These are phyloP conservation scores for Nannizziopsis barbatae DNA, from an alignment of 2,329 filamentous ascomycete genomes.

Conservation along the genomic window DNA sequence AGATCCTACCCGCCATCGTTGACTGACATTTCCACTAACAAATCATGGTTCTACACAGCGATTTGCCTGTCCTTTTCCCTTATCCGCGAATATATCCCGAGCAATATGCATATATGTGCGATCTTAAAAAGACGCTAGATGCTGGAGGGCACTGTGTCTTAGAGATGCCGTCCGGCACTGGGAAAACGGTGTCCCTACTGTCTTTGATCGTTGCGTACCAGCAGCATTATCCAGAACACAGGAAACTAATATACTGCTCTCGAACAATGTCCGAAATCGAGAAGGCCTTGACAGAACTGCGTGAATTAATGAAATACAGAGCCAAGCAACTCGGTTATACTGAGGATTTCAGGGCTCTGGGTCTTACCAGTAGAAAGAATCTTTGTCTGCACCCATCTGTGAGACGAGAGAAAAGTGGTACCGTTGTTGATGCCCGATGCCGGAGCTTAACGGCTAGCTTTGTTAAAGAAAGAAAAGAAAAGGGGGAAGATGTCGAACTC, in stretches of 20 bases:
- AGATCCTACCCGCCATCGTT: background rate
- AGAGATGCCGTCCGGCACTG: constrained; percentile 98
- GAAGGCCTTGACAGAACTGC: constrained; percentile 85
- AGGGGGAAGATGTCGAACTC: constrained; percentile 83
- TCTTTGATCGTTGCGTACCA: constrained; percentile 96
- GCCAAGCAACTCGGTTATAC: constrained; percentile 75
- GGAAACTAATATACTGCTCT: constrained; percentile 97
- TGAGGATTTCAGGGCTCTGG: constrained; percentile 87
- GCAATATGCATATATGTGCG: constrained; percentile 72
- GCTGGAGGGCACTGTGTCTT: constrained; percentile 88
- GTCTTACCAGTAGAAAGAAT: constrained; percentile 93
- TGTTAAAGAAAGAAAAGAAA: constrained; percentile 93
- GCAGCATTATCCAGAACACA: constrained; percentile 79
- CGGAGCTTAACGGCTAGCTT: constrained; percentile 92
- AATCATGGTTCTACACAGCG: constrained; percentile 33
- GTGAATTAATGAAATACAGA: constrained; percentile 89
- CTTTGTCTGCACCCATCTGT: constrained; percentile 92
- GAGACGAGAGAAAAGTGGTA: constrained; percentile 89
- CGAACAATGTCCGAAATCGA: constrained; percentile 99
- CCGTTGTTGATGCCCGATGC: constrained; percentile 89
- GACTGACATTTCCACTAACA: constrained; percentile 13
- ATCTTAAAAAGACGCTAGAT: constrained; percentile 81
- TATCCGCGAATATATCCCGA: constrained; percentile 64
- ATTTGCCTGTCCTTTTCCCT: constrained; percentile 60
- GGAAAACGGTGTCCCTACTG: constrained; percentile 89